A percentile compares a stretch with the other conserved stretches of the same genome.
Evolutionary conservation across 345 rosid genomes (phyloP).

Genomic region (Dipteronia dyeriana): DNA sequence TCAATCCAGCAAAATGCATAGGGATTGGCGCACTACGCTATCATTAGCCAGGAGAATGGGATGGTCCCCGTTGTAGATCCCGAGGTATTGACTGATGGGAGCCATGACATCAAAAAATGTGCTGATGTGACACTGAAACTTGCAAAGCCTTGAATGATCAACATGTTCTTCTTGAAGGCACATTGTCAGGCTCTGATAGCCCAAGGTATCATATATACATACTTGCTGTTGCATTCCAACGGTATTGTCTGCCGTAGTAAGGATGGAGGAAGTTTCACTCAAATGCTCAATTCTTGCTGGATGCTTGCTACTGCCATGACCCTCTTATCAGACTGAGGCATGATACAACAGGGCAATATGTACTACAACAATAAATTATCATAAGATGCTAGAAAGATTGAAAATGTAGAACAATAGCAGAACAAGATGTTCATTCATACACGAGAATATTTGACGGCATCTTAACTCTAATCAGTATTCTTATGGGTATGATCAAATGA

Average conservation of each 20-base stretch:
- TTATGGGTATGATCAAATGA: no score
- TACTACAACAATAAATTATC: not conserved
- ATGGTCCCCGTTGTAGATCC: slow-evolving; percentile 94
- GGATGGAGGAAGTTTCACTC: not conserved
- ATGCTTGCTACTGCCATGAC: not conserved
- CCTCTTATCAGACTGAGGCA: not conserved
- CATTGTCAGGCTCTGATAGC: slow-evolving; percentile 84
- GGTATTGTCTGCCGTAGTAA: not conserved
- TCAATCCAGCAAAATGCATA: slow-evolving; percentile 87
- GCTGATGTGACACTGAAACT: no score
- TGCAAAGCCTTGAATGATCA: slow-evolving; percentile 50
- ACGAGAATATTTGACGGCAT: no score
- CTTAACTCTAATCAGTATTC: no score
- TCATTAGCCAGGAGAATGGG: slow-evolving; percentile 93
- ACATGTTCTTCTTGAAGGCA: slow-evolving; percentile 93
- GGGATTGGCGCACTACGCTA: slow-evolving; percentile 91
- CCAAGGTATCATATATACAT: slow-evolving; percentile 51
- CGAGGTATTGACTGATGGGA: no score
- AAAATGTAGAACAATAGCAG: not conserved
- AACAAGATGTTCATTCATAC: not conserved
- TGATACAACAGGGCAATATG: no score
- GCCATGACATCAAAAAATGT: no score
- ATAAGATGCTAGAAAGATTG: not conserved
- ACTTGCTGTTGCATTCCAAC: not conserved
- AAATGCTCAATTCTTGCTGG: not conserved